These are phyloP conservation scores for Lithohypha guttulata DNA, from an alignment of 2,329 filamentous ascomycete species.

Conservation along the genomic window DNA sequence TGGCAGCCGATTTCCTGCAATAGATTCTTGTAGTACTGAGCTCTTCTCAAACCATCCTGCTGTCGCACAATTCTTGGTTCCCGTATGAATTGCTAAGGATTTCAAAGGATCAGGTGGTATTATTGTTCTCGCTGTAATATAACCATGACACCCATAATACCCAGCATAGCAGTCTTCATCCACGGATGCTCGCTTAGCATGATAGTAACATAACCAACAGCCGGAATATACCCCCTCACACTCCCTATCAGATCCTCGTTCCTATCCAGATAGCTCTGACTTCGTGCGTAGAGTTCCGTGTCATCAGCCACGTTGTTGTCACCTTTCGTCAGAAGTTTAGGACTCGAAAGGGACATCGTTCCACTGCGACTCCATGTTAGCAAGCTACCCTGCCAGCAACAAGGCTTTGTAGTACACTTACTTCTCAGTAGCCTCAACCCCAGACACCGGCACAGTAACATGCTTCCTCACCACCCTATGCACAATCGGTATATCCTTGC, in stretches of 20 bases:
- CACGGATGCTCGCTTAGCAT: constrained; percentile 90
- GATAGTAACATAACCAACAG: constrained; percentile 95
- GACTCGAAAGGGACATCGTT: constrained; percentile 9
- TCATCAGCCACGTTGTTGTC: constrained; percentile 95
- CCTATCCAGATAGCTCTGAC: constrained; percentile 77
- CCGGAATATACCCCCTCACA: constrained; percentile 82
- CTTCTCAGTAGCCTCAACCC: constrained; percentile 27
- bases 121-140: constrained; percentile 76
- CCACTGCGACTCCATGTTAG: constrained; percentile 10
- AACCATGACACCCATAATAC: constrained; percentile 88
- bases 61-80: too few relatives aligned
- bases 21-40: too few relatives aligned
- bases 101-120: too few relatives aligned
- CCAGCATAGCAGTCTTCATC: constrained; percentile 91
- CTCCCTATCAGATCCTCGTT: constrained; percentile 81
- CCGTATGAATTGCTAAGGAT: too few relatives aligned
- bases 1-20: too few relatives aligned
- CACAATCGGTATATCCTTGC: constrained; percentile 96
- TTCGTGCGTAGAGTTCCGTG: constrained; percentile 75
- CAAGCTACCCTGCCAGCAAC: background rate
- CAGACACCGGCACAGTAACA: constrained; percentile 26
- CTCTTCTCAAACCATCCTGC: too few relatives aligned
- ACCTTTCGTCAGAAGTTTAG: constrained; percentile 81
- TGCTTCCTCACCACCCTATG: constrained; percentile 73
- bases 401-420: constrained; percentile 16